Evolutionary conservation across 2,329 filamentous ascomycete genomes (phyloP).

Genomic region (Elsinoe perseae): DNA sequence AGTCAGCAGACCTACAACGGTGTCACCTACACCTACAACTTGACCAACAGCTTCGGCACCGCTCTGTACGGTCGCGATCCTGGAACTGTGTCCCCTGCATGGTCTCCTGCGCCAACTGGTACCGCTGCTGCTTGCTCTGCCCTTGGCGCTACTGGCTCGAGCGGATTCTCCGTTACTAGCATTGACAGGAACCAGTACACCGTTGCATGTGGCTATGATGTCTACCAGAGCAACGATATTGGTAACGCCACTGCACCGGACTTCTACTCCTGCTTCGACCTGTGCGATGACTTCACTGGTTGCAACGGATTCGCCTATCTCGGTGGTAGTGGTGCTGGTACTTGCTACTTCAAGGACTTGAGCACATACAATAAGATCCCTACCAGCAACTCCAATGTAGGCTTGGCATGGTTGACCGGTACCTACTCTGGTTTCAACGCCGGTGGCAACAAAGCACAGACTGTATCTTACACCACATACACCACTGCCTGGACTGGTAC

Average conservation of each 20-base stretch:
- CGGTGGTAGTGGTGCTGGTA: conserved; percentile 7
- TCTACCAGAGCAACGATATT: conserved; percentile 16
- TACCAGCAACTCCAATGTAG: background rate
- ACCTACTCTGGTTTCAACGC: conserved; percentile 18
- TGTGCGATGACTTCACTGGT: conserved; percentile 15
- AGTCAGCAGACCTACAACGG: background rate
- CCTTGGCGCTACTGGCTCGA: conserved; percentile 14
- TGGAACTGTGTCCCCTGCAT: conserved; percentile 12
- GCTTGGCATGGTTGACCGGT: conserved; percentile 16
- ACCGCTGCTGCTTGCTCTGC: conserved; percentile 15
- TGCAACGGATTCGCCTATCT: conserved; percentile 19
- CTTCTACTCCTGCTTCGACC: conserved; percentile 20
- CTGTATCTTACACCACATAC: conserved; percentile 17
- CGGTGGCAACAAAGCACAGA: conserved; percentile 9
- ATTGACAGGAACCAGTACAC: conserved; percentile 17
- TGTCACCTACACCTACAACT: conserved; percentile 17
- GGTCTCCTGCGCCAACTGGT: conserved; percentile 17
- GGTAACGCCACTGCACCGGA: conserved; percentile 17
- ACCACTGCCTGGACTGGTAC: conserved; percentile 18
- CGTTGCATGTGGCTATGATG: conserved; percentile 18
- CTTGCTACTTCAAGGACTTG: conserved; percentile 19
- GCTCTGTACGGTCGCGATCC: conserved; percentile 18
- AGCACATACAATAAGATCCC: background rate
- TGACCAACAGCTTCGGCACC: conserved; percentile 18
- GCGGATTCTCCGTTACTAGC: background rate